phyloP scores from a whole-genome alignment of 805 yeast species.

The Jamesozyma rosinii region DNA sequence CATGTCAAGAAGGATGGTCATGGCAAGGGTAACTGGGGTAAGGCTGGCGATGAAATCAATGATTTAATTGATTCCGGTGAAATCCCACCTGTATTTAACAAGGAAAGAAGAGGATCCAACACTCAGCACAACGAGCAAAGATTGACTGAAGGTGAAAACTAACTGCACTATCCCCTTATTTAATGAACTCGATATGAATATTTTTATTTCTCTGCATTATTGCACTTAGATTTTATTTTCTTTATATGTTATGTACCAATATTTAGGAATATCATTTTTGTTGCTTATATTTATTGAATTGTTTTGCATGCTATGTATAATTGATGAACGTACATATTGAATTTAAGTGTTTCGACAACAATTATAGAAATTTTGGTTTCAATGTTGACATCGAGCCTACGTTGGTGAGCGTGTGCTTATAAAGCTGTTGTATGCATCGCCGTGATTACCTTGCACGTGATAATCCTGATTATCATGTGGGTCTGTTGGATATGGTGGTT shows the following conservation, averaged over 20 bases:
- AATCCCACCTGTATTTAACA: conserved; percentile 38
- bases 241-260: not conserved
- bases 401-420: too few species aligned
- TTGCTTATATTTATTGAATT: too few species aligned
- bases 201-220: not conserved
- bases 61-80: conserved; percentile 54
- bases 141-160: conserved; percentile 16
- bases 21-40: conserved; percentile 86
- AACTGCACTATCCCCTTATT: not conserved
- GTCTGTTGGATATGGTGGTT: too few species aligned
- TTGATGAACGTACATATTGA: too few species aligned
- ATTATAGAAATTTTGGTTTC: too few species aligned
- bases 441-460: too few species aligned
- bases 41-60: conserved; percentile 64
- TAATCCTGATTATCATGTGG: too few species aligned
- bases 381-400: too few species aligned
- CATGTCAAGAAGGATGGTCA: conserved; percentile 75
- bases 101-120: conserved; percentile 45
- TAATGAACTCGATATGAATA: not conserved
- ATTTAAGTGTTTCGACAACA: too few species aligned
- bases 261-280: not conserved
- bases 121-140: conserved; percentile 36
- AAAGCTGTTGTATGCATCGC: too few species aligned
- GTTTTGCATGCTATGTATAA: too few species aligned
- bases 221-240: not conserved